Base-by-base conservation (phyloP, 2,329 filamentous ascomycete genomes). In the Phyllosticta citrichinensis region DNA sequence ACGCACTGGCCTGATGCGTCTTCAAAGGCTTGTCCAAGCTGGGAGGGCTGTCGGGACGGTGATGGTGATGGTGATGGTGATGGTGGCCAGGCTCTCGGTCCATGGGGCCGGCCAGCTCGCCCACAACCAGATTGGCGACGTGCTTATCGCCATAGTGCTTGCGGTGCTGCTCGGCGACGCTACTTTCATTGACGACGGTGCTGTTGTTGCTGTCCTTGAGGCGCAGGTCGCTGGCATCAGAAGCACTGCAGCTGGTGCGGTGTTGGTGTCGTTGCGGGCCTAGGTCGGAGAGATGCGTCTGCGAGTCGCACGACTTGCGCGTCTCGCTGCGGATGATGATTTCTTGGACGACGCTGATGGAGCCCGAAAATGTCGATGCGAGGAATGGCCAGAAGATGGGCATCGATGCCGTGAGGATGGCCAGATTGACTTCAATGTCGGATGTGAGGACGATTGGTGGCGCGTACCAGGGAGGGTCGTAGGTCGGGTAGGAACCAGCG, bases 371-470 rank as follows among this genome's bases (percentile, higher is more conserved):
- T 11, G 55, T 50, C 5, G 20, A 24, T 22, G 55, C 60, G 50
- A 66, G 51, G 33, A 64, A 62, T 14, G 65, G 65, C 65, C 65
- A 66, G 62, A 66, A 66, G 57, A 66, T 64, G 57, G 65, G 65
- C 57, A 65, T 64, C 3, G 55, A 62, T 24, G 65, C 65, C 52
- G 63, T 65, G 17, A 63, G 59, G 58, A 66, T 64, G 54, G 65
- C 65, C 30, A 66, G 62, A 55, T 63, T 57, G 62, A 66, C 61
- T 60, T 66, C 65, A 47, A 66, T 52, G 30, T 62, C 65, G 22
- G 62, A 65, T 17, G 65, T 62, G 56, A 66, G 47, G 51, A 66
- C 54, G 56, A 64, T 59, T 12, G 65, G 62, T 25, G 59, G 59
- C 40, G 60, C 60, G 55, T 62, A 62, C 60, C 60, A 62, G 30